Conservation (phyloP, 345 rosid genomes). For the Camelina laxa region DNA sequence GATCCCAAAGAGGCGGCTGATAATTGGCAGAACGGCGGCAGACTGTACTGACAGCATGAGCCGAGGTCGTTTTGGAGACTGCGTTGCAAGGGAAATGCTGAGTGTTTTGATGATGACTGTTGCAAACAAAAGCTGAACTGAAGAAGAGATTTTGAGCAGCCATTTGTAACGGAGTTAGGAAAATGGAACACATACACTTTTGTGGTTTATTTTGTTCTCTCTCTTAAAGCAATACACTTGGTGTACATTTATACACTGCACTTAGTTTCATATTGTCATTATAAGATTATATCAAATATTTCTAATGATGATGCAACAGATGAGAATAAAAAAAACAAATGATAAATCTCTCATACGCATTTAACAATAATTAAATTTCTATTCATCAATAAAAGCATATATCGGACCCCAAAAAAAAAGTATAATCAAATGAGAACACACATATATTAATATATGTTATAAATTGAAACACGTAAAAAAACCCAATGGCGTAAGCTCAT, state of each 20-base stretch:
- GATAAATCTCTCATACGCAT: no score
- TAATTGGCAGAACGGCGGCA: slow-evolving; percentile 44
- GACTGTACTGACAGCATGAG: neutral
- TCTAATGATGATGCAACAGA: no score
- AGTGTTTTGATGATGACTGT: neutral
- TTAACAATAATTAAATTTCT: no score
- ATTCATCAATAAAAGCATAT: no score
- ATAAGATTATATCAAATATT: no score
- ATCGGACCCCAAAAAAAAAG: no score
- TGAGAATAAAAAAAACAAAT: no score
- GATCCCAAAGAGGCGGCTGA: slow-evolving; percentile 42
- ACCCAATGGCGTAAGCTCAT: no score
- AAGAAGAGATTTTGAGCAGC: slow-evolving; percentile 3
- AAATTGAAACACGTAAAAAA: no score
- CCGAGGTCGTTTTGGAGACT: neutral
- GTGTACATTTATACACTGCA: neutral
- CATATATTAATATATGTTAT: no score
- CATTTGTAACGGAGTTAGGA: neutral
- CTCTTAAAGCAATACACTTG: neutral
- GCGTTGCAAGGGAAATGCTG: neutral
- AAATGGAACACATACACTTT: neutral
- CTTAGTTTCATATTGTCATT: no score
- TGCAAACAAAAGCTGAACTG: slow-evolving; percentile 8
- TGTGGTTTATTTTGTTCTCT: neutral
- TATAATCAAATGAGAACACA: no score